Conservation (phyloP, 2,329 filamentous ascomycete species). For the Xylariaceae sp. region DNA sequence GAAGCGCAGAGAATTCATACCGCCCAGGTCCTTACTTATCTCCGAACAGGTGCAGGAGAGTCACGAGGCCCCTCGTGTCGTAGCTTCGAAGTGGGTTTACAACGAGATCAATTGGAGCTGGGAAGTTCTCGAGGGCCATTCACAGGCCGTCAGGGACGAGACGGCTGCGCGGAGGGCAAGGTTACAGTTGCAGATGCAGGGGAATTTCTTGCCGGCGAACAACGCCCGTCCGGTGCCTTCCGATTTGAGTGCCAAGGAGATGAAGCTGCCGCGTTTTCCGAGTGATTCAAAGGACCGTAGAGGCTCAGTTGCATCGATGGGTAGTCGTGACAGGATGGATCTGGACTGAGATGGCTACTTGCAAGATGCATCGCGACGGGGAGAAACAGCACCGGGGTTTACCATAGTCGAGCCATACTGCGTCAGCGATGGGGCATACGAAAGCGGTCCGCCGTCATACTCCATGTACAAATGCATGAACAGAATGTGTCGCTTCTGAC, state of each 20-base stretch:
- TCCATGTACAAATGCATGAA: too few species aligned
- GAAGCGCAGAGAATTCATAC: not conserved
- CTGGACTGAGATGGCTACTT: slow-evolving; percentile 5
- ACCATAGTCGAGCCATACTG: too few species aligned
- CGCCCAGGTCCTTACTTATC: not conserved
- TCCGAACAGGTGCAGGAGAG: not conserved
- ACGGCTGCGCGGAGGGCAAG: not conserved
- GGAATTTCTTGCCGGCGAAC: not conserved
- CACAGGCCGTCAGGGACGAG: not conserved
- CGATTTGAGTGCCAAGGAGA: too few species aligned
- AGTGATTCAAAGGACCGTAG: too few species aligned
- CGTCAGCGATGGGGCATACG: too few species aligned
- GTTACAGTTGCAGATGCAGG: not conserved
- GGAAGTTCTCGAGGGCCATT: not conserved
- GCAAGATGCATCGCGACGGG: too few species aligned
- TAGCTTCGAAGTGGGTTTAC: not conserved
- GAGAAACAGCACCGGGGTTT: too few species aligned
- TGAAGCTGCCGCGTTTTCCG: too few species aligned
- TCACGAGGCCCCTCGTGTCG: not conserved
- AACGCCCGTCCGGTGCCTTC: too few species aligned
- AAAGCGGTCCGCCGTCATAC: too few species aligned
- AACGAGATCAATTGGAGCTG: not conserved
- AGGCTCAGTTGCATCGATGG: not conserved
- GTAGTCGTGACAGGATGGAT: slow-evolving; percentile 12
- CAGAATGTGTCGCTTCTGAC: too few species aligned